These are phyloP conservation scores for Desmodesmus armatus DNA, from an alignment of 139 green algal species.

Conservation along the genomic window DNA sequence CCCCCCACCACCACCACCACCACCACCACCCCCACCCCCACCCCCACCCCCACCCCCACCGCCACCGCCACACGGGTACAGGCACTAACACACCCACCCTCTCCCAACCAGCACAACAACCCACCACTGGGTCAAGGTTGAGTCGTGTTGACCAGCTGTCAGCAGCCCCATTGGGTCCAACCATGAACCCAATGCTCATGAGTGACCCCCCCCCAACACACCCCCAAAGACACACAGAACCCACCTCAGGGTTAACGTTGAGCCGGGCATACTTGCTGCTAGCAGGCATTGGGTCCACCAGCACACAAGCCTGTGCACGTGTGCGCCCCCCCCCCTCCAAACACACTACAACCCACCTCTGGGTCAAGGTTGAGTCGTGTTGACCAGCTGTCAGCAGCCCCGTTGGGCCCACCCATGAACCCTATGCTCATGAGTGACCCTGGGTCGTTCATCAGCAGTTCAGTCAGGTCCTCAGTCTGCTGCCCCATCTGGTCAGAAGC, in stretches of 20 bases:
- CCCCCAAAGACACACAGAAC: neutral
- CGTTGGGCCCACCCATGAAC: constrained; percentile 19
- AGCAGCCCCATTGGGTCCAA: neutral
- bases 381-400: constrained; percentile 29
- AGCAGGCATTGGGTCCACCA: too few relatives aligned
- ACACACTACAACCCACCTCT: too few relatives aligned
- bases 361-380: constrained; percentile 41
- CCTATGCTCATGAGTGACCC: constrained; percentile 44
- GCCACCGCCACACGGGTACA: too few relatives aligned
- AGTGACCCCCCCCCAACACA: too few relatives aligned
- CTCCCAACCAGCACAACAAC: too few relatives aligned
- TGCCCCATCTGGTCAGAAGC: constrained; percentile 9
- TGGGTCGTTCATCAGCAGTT: constrained; percentile 50
- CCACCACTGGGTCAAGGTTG: constrained; percentile 15
- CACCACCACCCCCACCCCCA: too few relatives aligned
- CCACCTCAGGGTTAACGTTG: neutral
- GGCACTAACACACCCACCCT: too few relatives aligned
- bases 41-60: too few relatives aligned
- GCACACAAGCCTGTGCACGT: too few relatives aligned
- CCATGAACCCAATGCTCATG: constrained; percentile 44
- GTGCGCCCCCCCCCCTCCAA: too few relatives aligned
- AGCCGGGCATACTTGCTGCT: too few relatives aligned
- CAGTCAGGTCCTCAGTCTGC: constrained; percentile 1
- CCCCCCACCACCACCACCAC: too few relatives aligned
- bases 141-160: constrained; percentile 47